These are phyloP conservation scores for Fusarium equiseti DNA, from an alignment of 2,329 filamentous ascomycete species.

Conservation along the genomic window DNA sequence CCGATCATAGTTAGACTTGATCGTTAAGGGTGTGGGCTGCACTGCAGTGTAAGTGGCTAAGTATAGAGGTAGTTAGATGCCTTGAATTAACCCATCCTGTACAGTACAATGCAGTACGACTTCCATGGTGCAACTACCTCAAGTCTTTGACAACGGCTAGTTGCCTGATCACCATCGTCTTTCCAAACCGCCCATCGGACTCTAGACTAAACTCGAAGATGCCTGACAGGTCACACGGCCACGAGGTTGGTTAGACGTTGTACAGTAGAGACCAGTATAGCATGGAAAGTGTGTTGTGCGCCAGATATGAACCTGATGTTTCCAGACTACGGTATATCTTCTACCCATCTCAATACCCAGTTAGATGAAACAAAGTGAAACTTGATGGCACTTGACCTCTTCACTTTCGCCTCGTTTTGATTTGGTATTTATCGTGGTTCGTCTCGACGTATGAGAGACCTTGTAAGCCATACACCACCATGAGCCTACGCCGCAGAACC, in stretches of 20 bases:
- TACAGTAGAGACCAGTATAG: neutral
- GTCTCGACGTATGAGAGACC: constrained; percentile 25
- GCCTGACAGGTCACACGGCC: constrained; percentile 26
- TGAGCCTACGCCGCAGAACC: constrained; percentile 15
- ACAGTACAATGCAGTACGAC: neutral
- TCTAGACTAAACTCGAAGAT: constrained; percentile 4
- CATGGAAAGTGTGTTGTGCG: neutral
- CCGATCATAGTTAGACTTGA: constrained; percentile 15
- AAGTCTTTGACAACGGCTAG: constrained; percentile 16
- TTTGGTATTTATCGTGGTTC: neutral
- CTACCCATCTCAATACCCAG: neutral
- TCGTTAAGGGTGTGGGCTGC: constrained; percentile 18
- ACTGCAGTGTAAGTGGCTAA: neutral
- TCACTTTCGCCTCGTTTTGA: constrained; percentile 33
- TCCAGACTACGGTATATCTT: neutral
- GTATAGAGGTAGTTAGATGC: neutral
- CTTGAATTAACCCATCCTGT: neutral
- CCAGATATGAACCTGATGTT: neutral
- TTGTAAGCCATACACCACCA: constrained; percentile 13
- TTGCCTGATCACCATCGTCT: constrained; percentile 20
- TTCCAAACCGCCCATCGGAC: neutral
- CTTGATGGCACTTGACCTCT: constrained; percentile 1
- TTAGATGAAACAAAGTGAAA: constrained; percentile 13
- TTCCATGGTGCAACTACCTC: constrained; percentile 13
- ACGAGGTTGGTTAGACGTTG: constrained; percentile 20